A percentile compares a stretch with the other conserved stretches of the same genome.
Conservation (phyloP, 768 basidiomycete species). For the Suillus bovinus region DNA sequence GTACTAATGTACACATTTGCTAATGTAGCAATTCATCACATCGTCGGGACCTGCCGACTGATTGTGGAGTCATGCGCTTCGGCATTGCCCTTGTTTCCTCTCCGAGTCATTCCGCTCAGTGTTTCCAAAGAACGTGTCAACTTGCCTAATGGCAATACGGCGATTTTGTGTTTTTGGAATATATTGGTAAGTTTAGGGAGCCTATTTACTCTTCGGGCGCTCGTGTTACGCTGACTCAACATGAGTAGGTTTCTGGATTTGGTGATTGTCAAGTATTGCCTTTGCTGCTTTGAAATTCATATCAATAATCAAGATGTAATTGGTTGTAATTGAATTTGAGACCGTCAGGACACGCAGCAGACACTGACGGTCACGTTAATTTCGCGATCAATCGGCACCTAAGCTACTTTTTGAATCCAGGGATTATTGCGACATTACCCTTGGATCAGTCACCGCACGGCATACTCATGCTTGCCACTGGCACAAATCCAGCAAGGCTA, state of each 20-base stretch:
- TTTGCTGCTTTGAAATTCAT: constrained; percentile 7
- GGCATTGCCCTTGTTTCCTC: constrained; percentile 15
- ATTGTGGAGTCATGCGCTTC: constrained; percentile 8
- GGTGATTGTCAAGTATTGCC: constrained; percentile 3
- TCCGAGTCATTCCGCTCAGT: constrained; percentile 16
- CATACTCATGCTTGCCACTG: constrained; percentile 33
- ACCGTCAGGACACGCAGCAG: constrained; percentile 2
- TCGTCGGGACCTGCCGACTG: constrained; percentile 15
- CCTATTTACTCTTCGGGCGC: constrained; percentile 27
- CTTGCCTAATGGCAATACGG: constrained; percentile 9
- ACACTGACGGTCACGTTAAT: constrained; percentile 4
- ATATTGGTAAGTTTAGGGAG: constrained; percentile 21
- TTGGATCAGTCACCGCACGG: constrained; percentile 38
- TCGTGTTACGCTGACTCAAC: constrained; percentile 17
- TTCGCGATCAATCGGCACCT: constrained; percentile 6
- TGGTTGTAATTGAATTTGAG: constrained; percentile 1
- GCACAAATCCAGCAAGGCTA: constrained; percentile 29
- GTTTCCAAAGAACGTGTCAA: constrained; percentile 9
- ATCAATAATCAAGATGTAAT: not conserved
- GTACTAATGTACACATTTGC: constrained; percentile 3
- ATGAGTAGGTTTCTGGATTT: constrained; percentile 5
- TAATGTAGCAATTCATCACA: constrained; percentile 3
- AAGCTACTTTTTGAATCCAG: not conserved
- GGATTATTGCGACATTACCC: constrained; percentile 20
- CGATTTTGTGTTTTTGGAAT: constrained; percentile 11